These are phyloP conservation scores for Fragilaria crotonensis DNA, from an alignment of 108 stramenopile species.

Conservation along the genomic window DNA sequence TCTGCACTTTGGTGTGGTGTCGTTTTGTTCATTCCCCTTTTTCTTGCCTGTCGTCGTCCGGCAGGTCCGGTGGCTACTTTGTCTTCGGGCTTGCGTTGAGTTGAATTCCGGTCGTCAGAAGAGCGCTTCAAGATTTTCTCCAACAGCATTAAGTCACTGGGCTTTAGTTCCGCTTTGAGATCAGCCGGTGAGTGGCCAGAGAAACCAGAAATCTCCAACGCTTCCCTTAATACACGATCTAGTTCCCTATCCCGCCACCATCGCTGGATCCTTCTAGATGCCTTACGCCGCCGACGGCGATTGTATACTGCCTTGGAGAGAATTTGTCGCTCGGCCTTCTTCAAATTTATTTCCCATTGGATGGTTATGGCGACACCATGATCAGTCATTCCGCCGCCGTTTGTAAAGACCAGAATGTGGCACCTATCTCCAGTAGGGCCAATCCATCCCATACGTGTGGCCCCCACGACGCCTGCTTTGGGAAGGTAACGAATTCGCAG, in stretches of 20 bases:
- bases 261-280: background rate
- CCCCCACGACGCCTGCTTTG: conserved; percentile 29
- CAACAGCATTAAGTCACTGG: background rate
- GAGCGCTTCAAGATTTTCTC: conserved; percentile 1
- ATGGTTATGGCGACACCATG: conserved; percentile 6
- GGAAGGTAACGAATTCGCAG: conserved; percentile 30
- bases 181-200: background rate
- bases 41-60: no score
- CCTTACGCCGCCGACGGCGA: background rate
- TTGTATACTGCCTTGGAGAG: background rate
- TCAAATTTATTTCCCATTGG: background rate
- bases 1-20: no score
- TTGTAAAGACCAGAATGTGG: conserved; percentile 19
- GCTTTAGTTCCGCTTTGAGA: background rate
- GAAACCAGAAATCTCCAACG: background rate
- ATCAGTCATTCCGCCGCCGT: background rate
- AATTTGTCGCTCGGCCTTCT: background rate
- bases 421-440: conserved; percentile 24
- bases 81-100: no score
- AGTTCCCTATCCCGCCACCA: background rate
- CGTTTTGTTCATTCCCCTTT: no score
- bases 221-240: background rate
- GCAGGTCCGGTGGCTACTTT: no score
- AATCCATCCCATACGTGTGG: conserved; percentile 36
- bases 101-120: no score